Percentiles rank a stretch among this genome's conserved stretches.
These are phyloP conservation scores for Eucalyptus pauciflora DNA, from an alignment of 345 rosid genomes.

Conservation along the genomic window DNA sequence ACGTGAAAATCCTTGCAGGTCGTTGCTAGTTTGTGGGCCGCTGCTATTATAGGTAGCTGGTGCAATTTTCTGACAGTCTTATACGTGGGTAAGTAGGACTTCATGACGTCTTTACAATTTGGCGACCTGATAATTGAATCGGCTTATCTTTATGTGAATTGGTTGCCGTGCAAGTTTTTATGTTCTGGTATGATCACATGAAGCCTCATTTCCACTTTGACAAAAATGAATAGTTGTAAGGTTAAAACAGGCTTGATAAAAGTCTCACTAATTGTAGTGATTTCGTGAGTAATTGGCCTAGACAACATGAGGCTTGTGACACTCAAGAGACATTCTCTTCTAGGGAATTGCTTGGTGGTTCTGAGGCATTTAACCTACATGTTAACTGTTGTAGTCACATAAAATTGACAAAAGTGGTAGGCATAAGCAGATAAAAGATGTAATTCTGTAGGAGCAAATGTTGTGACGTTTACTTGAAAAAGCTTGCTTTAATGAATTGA, in stretches of 20 bases:
- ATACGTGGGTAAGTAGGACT: slow-evolving; percentile 51
- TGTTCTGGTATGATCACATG: neutral
- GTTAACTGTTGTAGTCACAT: neutral
- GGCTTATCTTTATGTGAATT: neutral
- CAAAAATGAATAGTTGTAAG: neutral
- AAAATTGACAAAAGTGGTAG: neutral
- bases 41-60: slow-evolving; percentile 84
- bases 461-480: neutral
- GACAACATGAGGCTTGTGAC: neutral
- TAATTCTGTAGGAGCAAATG: neutral
- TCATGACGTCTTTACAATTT: neutral
- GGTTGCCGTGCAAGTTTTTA: neutral
- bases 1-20: slow-evolving; percentile 22
- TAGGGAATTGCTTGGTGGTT: neutral
- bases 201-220: neutral
- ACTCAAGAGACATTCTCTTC: neutral
- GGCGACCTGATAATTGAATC: neutral
- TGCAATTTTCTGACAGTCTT: slow-evolving; percentile 86
- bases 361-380: neutral
- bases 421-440: neutral
- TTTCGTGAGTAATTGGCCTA: neutral
- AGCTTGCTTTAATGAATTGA: neutral
- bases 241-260: neutral
- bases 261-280: neutral
- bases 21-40: slow-evolving; percentile 46